Conservation (phyloP, 176 grass and related monocot species). For the Triticum turgidum region DNA sequence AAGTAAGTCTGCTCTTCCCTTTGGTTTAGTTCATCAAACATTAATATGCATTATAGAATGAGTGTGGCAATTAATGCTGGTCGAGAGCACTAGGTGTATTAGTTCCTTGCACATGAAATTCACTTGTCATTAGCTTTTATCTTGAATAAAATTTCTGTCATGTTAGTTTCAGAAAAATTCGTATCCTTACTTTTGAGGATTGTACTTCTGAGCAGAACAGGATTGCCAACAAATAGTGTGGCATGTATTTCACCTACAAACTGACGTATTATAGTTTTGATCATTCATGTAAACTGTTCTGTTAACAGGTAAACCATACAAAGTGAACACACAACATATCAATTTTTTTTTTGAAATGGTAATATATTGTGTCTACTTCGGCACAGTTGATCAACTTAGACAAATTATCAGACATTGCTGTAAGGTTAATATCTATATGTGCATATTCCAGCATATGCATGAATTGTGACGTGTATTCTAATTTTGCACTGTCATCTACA, state of each 20-base stretch:
- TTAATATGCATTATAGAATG: background rate
- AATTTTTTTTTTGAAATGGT: background rate
- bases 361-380: constrained; percentile 6
- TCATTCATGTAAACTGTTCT: background rate
- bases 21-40: background rate
- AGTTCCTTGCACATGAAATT: background rate
- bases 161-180: background rate
- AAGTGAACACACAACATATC: background rate
- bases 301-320: background rate
- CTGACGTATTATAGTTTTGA: background rate
- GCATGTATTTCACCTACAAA: constrained; percentile 14
- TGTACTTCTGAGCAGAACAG: background rate
- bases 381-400: background rate
- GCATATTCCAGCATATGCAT: background rate
- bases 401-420: background rate
- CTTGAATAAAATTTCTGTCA: background rate
- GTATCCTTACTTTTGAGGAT: background rate
- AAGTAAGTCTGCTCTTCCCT: constrained; percentile 53
- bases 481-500: constrained; percentile 3
- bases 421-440: background rate
- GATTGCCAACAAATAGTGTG: background rate
- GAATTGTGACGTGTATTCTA: constrained; percentile 18
- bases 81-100: background rate
- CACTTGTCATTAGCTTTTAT: background rate
- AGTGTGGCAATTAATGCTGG: background rate